Evolutionary conservation across 1,284 basidiomycete genomes (phyloP), one percentile per base, ranked within the genome.

Genomic region (Lentinula novae-zelandiae): DNA sequence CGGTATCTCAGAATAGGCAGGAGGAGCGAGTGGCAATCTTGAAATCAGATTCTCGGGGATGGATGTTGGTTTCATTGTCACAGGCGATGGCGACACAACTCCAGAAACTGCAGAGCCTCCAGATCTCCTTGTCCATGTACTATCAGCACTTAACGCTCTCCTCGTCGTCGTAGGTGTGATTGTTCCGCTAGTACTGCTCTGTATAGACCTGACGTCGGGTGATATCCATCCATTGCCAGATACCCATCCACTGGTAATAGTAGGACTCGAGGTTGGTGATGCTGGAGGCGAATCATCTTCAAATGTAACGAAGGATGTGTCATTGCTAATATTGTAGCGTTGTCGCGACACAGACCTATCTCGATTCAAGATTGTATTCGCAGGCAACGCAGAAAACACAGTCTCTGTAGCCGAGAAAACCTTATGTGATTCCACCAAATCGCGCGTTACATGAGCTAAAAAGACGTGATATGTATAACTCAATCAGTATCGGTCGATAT

Each of bases 381-480:
- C 27, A 8, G 49, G 12, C 36, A 12, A 12, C 36, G 36, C 49
- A 12, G 75, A 61, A 76, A 63, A 98, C 73, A 92, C 89, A 5
- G 86, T 83, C 44, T 86, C 84, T 1, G 84, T 84, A 20, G 90
- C 83, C 34, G 87, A 86, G 67, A 94, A 88, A 42, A 96, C 79
- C 57, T 81, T 80, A 69, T 92, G 87, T 64, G 93, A 89, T 71
- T 98, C 96, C 8, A 81, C 83, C 15, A 93, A 80, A 60, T 97
- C 54, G 46, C 42, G 17, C 39, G 12, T 38, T 53, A 94, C 57
- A 90, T 77, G 17, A 91, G 83, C 40, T 90, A 38, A 27, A 27
- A 27, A 27, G 27, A 27, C 27, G 27, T 27, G 27, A 27, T 27
- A 27, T 27, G 27, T 27, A 27, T 27, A 27, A 27, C 27, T 27